Evolutionary conservation across 1,284 basidiomycete genomes (phyloP), one percentile per base, ranked within the genome.

Genomic region (Moesziomyces parantarcticus): DNA sequence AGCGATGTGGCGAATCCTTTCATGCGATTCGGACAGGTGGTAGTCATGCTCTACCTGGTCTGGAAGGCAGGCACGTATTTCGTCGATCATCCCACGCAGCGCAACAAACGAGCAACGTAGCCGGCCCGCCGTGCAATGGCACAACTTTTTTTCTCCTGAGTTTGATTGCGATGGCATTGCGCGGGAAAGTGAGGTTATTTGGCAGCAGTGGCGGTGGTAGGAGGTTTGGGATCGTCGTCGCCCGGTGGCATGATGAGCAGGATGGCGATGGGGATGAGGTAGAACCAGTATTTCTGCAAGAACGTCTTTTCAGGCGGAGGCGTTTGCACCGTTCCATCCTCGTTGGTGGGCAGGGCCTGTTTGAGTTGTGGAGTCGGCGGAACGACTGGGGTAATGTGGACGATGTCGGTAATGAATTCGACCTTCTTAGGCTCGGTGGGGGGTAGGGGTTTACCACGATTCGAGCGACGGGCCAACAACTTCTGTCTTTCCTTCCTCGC

Each of bases 241-340:
- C 54, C 59, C 4, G 58, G 58, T 0, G 77, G 76, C 43, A 79
- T 57, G 22, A 76, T 46, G 5, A 79, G n/a, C 32, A 79, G 52
- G 18, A 74, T 26, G 18, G 65, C 57, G 5, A 79, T 22, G 0
- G 77, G 77, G 42, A 79, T 61, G 5, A 71, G 25, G 46, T 69
- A 80, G 40, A 66, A 63, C 79, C 79, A 80, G 48, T 80, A 80
- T 39, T 77, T 77, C 20, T 74, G 73, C 16, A 79, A 23, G 34
- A 79, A 75, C 9, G 57, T 57, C 34, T 75, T 75, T 25, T 69
- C 66, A 2, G 65, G 60, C 22, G 50, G 53, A 0, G 60, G 63
- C 1, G 34, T 11, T 3, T 50, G 46, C 13, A 71, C 58, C 9
- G 54, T 55, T n/a, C 76, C 76, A 26, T 72, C 65, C 20, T 66